Conservation (phyloP, 768 basidiomycete genomes). For the Collybia mongolica region DNA sequence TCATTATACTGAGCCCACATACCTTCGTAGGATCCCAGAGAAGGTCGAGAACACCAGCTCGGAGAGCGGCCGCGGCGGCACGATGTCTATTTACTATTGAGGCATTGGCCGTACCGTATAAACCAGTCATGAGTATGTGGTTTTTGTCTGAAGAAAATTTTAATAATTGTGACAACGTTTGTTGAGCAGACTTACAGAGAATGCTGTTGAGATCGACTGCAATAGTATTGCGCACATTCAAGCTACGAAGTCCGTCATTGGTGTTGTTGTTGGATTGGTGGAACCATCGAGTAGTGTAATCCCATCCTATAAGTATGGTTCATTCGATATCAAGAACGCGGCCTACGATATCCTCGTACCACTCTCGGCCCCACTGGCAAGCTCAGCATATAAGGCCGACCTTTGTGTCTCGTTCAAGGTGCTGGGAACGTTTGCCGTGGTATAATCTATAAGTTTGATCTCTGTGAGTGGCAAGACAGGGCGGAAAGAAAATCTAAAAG, state of each 20-base stretch:
- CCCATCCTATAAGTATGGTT: constrained; percentile 35
- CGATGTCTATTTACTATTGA: constrained; percentile 49
- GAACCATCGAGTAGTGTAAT: constrained; percentile 55
- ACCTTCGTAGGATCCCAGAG: constrained; percentile 78
- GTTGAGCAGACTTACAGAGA: constrained; percentile 54
- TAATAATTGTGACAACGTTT: constrained; percentile 1
- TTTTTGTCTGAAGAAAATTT: constrained; percentile 51
- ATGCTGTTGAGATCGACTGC: constrained; percentile 85
- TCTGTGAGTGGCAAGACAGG: background rate
- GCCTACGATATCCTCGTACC: constrained; percentile 36
- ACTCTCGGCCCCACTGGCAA: constrained; percentile 86
- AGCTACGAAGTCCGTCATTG: constrained; percentile 55
- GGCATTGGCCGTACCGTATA: constrained; percentile 53
- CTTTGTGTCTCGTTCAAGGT: constrained; percentile 60
- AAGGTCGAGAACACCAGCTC: constrained; percentile 78
- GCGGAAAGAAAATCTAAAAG: background rate
- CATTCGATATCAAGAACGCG: background rate
- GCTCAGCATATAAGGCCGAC: constrained; percentile 75
- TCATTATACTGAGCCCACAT: background rate
- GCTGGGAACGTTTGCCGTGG: constrained; percentile 70
- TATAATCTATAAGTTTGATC: constrained; percentile 55
- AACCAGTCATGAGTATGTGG: constrained; percentile 54
- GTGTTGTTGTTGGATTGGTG: constrained; percentile 28
- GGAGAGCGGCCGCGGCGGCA: constrained; percentile 53
- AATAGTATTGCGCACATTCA: constrained; percentile 70